A percentile compares a stretch with the other conserved stretches of the same genome.
phyloP scores from a whole-genome alignment of 2,329 filamentous ascomycete genomes.

The Colletotrichum neosansevieriae region DNA sequence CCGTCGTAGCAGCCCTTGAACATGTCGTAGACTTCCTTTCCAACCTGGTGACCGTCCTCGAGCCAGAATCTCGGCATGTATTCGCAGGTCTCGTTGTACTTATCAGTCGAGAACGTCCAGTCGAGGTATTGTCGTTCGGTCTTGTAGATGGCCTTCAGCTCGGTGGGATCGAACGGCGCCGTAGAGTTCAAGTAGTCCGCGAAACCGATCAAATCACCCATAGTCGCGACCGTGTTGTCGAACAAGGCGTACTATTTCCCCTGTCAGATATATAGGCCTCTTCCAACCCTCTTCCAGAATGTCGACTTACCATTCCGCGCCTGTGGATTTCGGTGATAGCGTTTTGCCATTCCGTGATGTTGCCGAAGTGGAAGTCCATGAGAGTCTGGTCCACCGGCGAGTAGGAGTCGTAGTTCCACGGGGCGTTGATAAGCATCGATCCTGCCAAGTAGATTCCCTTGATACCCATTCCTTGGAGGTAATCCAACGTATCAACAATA shows the following conservation, averaged over 20 bases:
- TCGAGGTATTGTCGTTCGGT: constrained; percentile 66
- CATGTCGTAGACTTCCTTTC: constrained; percentile 57
- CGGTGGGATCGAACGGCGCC: constrained; percentile 65
- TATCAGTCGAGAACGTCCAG: constrained; percentile 66
- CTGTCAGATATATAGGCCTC: constrained; percentile 63
- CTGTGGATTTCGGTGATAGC: constrained; percentile 70
- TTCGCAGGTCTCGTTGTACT: constrained; percentile 63
- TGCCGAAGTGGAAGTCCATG: constrained; percentile 73
- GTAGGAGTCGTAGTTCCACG: constrained; percentile 73
- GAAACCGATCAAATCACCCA: constrained; percentile 74
- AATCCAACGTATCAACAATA: constrained; percentile 71
- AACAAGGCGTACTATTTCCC: constrained; percentile 75
- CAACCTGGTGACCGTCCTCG: constrained; percentile 65
- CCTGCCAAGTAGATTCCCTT: constrained; percentile 73
- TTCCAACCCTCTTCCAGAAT: not conserved
- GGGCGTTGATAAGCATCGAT: constrained; percentile 71
- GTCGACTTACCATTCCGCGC: constrained; percentile 59
- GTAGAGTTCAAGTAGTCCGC: constrained; percentile 69
- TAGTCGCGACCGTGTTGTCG: constrained; percentile 74
- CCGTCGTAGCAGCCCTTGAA: constrained; percentile 70
- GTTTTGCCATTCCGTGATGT: constrained; percentile 67
- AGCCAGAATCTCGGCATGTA: constrained; percentile 72
- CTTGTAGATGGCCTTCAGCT: constrained; percentile 71
- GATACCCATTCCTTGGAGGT: constrained; percentile 73
- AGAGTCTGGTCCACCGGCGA: constrained; percentile 70